phyloP scores from a whole-genome alignment of 495 filamentous ascomycete genomes.

The Daldinia loculata region DNA sequence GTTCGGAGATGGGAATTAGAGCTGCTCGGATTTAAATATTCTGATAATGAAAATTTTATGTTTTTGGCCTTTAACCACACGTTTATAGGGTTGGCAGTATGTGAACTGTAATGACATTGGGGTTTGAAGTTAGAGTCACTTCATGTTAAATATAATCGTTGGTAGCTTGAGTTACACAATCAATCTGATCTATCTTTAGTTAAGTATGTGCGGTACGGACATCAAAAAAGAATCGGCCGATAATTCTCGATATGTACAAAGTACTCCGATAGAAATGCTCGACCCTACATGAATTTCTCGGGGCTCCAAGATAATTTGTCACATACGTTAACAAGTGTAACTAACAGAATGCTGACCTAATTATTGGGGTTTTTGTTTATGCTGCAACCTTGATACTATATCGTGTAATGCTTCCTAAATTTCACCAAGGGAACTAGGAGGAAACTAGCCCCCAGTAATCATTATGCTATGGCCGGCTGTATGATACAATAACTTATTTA shows the following conservation, averaged over 20 bases:
- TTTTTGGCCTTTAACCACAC: background rate
- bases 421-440: background rate
- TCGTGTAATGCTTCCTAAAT: background rate
- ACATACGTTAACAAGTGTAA: background rate
- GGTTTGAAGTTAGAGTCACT: background rate
- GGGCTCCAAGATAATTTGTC: background rate
- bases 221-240: background rate
- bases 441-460: background rate
- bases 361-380: background rate
- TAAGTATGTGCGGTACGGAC: background rate
- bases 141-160: background rate
- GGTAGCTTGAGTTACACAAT: background rate
- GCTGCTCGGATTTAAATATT: slow-evolving; percentile 11
- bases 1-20: slow-evolving; percentile 6
- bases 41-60: background rate
- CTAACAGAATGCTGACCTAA: background rate
- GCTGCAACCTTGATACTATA: background rate
- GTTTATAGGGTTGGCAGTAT: background rate
- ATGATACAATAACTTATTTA: slow-evolving; percentile 10
- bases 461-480: slow-evolving; percentile 5
- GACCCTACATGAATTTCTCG: background rate
- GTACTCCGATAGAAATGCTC: background rate
- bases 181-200: background rate
- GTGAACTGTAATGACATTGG: background rate
- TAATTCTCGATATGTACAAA: background rate